Base-by-base conservation (phyloP, 768 basidiomycete genomes). In the Lentinula edodes region DNA sequence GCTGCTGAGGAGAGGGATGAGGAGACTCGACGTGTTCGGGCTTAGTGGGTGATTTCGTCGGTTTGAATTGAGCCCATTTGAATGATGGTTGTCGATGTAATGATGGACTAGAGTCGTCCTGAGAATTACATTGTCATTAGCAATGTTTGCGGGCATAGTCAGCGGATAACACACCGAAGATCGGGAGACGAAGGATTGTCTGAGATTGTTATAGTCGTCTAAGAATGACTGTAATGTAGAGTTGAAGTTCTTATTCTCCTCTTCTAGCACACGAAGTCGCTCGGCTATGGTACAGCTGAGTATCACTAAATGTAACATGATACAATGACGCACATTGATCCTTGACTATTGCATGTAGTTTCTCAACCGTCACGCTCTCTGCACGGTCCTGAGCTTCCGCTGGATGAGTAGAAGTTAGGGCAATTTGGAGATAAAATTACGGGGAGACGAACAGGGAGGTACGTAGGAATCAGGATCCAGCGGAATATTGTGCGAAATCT, bases 51-150 rank as follows among this genome's bases (percentile, higher is more conserved):
- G 93, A 94, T 65, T 85, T 85, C 61, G 85, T 74, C 1, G 89
- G 85, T 69, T 90, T 89, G 35, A 87, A 93, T 60, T 87, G 82
- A 0, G 91, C 91, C 93, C 93, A 95, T 69, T 93, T 93, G 75
- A 93, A 92, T 13, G 93, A 93, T 35, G 87, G 85, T 67, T 91
- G 90, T 59, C 90, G 82, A 56, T 77, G 80, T 20, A 94, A 73
- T 3, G 56, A 59, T 13, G 85, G 73, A 56, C 76, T 80, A 15
- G 70, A 68, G 36, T 81, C 76, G 57, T 75, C 73, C 73, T 80
- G 66, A 20, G 56, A 51, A 55, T n/a, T 43, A 28, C 55, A 56
- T 28, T 56, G 18, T 32, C 20, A 56, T 56, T 34, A 41, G 55
- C 15, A 58, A 55, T 59, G 63, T 59, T 39, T 58, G 58, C 58